Conservation (phyloP, 169 alveolate species). For the Pseudocohnilembus persalinus region DNA sequence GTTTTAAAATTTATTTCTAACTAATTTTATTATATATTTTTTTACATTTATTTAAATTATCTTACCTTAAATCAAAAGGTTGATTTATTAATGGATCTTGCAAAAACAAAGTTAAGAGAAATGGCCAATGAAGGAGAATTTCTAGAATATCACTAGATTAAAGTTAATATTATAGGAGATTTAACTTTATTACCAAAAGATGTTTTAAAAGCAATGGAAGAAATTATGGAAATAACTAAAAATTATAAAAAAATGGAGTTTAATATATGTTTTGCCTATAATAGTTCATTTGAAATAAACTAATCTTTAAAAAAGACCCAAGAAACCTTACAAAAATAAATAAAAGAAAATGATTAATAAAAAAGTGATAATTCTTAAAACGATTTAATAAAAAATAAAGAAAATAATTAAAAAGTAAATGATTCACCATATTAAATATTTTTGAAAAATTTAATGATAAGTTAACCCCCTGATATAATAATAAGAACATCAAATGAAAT, state of each 20-base stretch:
- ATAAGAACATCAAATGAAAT: conserved; percentile 26
- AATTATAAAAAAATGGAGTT: conserved; percentile 13
- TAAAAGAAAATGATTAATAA: not conserved
- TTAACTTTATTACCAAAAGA: conserved; percentile 39
- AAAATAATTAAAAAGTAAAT: not conserved
- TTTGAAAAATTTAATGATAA: not conserved
- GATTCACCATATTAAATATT: not conserved
- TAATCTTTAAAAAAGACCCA: conserved; percentile 7
- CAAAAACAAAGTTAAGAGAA: conserved; percentile 23
- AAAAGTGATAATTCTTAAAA: not conserved
- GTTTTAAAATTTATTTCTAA: no score
- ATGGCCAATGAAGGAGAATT: conserved; percentile 41
- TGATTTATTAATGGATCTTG: conserved; percentile 43
- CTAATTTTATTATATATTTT: no score
- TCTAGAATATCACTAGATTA: conserved; percentile 27
- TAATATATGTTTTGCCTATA: conserved; percentile 47
- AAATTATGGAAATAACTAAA: conserved; percentile 40
- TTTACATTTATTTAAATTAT: no score
- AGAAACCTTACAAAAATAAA: not conserved
- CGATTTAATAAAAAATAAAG: not conserved
- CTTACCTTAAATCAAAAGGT: no score
- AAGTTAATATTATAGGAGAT: conserved; percentile 48
- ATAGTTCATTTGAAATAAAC: conserved; percentile 35
- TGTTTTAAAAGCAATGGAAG: conserved; percentile 25
- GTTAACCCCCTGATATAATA: conserved; percentile 14